A percentile compares a stretch with the other conserved stretches of the same genome.
Conservation (phyloP, 2,329 filamentous ascomycete genomes). For the Elsinoe perseae region DNA sequence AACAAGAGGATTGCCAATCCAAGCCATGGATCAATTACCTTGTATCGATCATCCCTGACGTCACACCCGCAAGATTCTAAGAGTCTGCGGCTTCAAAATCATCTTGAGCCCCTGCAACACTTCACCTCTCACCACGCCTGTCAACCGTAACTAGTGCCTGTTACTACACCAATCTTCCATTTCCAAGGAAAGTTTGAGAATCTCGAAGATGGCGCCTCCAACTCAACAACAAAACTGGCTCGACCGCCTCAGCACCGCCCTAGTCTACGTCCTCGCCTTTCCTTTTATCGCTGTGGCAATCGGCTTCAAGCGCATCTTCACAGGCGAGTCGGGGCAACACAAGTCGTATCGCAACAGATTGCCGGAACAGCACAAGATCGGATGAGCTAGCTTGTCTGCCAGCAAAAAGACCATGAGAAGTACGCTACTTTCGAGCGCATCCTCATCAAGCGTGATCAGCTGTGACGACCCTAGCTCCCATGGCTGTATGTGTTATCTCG, state of each 20-base stretch:
- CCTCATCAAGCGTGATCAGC: neutral
- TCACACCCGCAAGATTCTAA: neutral
- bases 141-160: too few species aligned
- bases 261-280: conserved; percentile 21
- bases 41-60: neutral
- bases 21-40: neutral
- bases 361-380: conserved; percentile 18
- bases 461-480: too few species aligned
- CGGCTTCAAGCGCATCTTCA: conserved; percentile 18
- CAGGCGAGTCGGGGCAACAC: conserved; percentile 13
- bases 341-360: conserved; percentile 19
- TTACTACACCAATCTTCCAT: too few species aligned
- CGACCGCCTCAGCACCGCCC: conserved; percentile 19
- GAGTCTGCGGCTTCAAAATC: neutral
- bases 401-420: too few species aligned
- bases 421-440: neutral
- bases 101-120: neutral
- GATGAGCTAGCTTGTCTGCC: neutral
- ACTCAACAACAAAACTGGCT: conserved; percentile 15
- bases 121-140: too few species aligned
- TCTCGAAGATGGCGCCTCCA: neutral
- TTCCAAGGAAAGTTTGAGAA: too few species aligned
- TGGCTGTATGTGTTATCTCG: too few species aligned
- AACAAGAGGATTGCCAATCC: neutral
- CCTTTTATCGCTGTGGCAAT: conserved; percentile 21